phyloP scores from a whole-genome alignment of 2,329 filamentous ascomycete species.

The Helminthosporium solani region DNA sequence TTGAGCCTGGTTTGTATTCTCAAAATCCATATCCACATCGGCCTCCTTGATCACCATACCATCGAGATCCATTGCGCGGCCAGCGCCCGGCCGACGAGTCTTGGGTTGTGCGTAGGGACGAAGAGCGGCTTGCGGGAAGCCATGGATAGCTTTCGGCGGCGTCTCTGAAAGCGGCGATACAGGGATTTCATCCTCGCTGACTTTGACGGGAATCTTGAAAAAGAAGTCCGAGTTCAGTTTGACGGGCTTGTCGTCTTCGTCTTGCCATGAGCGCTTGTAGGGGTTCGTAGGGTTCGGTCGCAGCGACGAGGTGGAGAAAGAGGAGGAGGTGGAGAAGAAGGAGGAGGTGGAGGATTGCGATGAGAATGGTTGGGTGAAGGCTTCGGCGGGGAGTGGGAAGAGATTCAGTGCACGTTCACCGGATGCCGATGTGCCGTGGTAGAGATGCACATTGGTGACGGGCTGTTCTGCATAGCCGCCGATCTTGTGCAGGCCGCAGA shows the following conservation, averaged over 20 bases:
- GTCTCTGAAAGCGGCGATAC: slow-evolving; percentile 38
- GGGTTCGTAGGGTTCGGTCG: slow-evolving; percentile 30
- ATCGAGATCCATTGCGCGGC: slow-evolving; percentile 16
- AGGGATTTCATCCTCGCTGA: slow-evolving; percentile 35
- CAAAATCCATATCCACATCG: slow-evolving; percentile 34
- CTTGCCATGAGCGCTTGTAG: slow-evolving; percentile 47
- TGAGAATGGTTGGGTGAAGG: slow-evolving; percentile 38
- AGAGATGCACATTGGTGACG: slow-evolving; percentile 37
- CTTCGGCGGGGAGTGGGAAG: slow-evolving; percentile 35
- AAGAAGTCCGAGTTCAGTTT: slow-evolving; percentile 29
- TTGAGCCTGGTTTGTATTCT: slow-evolving; percentile 32
- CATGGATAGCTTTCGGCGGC: slow-evolving; percentile 19
- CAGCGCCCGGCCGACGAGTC: slow-evolving; percentile 15
- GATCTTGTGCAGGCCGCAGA: slow-evolving; percentile 76
- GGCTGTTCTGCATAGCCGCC: slow-evolving; percentile 67
- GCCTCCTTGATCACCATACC: slow-evolving; percentile 15
- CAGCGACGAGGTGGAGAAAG: slow-evolving; percentile 27
- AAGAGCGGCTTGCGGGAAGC: slow-evolving; percentile 20
- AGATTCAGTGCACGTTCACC: slow-evolving; percentile 21
- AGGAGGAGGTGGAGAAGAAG: slow-evolving; percentile 29
- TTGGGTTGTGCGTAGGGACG: slow-evolving; percentile 36
- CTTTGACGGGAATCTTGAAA: slow-evolving; percentile 22
- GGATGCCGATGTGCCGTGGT: slow-evolving; percentile 43
- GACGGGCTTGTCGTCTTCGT: slow-evolving; percentile 32
- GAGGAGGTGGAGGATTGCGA: slow-evolving; percentile 32